Percentiles rank a stretch among this genome's conserved stretches.
phyloP scores from a whole-genome alignment of 768 basidiomycete species.

The Dendrothele bispora region DNA sequence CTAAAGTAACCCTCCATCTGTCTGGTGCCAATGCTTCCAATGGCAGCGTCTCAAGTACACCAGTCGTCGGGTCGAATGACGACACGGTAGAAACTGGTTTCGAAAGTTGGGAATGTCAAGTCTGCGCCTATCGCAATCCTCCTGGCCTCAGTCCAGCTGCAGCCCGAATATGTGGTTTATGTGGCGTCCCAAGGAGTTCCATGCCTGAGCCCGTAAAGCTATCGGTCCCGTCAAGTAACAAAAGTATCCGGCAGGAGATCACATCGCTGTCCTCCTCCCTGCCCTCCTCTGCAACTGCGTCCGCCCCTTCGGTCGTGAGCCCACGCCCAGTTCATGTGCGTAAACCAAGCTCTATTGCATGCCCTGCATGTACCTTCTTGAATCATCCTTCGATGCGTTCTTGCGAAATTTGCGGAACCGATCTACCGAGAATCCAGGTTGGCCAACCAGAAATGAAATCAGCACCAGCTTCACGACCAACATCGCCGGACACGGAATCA shows the following conservation, averaged over 20 bases:
- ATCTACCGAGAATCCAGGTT: conserved; percentile 42
- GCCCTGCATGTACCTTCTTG: conserved; percentile 89
- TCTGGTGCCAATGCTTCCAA: conserved; percentile 30
- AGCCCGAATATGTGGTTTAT: conserved; percentile 73
- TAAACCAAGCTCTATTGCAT: conserved; percentile 48
- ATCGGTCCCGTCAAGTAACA: conserved; percentile 25
- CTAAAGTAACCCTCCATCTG: conserved; percentile 84
- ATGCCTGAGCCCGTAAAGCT: conserved; percentile 22
- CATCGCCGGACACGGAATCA: conserved; percentile 48
- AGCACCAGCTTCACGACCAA: conserved; percentile 64
- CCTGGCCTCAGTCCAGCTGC: conserved; percentile 71
- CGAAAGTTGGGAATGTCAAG: conserved; percentile 79
- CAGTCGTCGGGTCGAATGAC: conserved; percentile 20
- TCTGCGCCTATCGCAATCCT: conserved; percentile 86
- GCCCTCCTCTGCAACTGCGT: conserved; percentile 37
- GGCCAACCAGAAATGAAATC: conserved; percentile 44
- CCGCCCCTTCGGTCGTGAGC: conserved; percentile 29
- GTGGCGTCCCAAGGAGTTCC: conserved; percentile 70
- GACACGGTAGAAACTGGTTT: conserved; percentile 32
- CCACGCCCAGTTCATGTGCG: conserved; percentile 7
- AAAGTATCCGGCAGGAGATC: too few relatives aligned
- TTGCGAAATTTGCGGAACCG: conserved; percentile 88
- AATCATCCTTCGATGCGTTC: conserved; percentile 72
- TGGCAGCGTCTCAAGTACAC: conserved; percentile 20
- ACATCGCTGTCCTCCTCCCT: conserved; percentile 42